Evolutionary conservation across 805 yeast species (phyloP).

Genomic region (Ogataea paradorogensis): DNA sequence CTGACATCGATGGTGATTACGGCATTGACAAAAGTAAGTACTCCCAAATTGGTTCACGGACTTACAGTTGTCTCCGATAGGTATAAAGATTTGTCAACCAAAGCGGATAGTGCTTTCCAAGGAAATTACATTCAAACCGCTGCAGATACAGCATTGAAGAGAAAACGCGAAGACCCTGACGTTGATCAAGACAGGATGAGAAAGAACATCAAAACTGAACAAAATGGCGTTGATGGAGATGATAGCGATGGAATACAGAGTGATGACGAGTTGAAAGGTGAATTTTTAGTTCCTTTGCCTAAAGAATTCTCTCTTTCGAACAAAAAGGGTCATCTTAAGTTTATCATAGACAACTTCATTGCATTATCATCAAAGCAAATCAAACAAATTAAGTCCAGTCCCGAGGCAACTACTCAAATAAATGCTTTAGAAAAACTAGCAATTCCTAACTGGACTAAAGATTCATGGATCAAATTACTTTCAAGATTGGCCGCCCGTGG

Average conservation of each 20-base stretch:
- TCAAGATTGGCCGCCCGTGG: slow-evolving; percentile 85
- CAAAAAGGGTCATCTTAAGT: slow-evolving; percentile 53
- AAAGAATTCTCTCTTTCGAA: slow-evolving; percentile 47
- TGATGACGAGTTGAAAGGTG: slow-evolving; percentile 28
- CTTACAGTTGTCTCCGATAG: slow-evolving; percentile 68
- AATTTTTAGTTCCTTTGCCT: slow-evolving; percentile 55
- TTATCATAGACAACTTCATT: slow-evolving; percentile 60
- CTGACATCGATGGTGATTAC: slow-evolving; percentile 62
- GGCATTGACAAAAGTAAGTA: slow-evolving; percentile 57
- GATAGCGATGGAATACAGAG: slow-evolving; percentile 18
- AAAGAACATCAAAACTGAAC: slow-evolving; percentile 21
- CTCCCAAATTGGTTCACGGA: slow-evolving; percentile 56
- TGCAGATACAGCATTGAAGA: slow-evolving; percentile 16
- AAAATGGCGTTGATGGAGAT: not conserved
- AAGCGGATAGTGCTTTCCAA: slow-evolving; percentile 10
- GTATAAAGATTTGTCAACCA: slow-evolving; percentile 33
- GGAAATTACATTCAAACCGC: slow-evolving; percentile 1
- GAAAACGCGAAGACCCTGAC: slow-evolving; percentile 9
- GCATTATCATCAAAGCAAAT: slow-evolving; percentile 37
- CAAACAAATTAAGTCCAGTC: slow-evolving; percentile 25
- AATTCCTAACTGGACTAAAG: slow-evolving; percentile 50
- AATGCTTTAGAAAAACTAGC: slow-evolving; percentile 52
- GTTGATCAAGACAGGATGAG: slow-evolving; percentile 30
- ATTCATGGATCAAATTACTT: slow-evolving; percentile 74
- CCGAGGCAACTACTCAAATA: slow-evolving; percentile 11